phyloP scores from a whole-genome alignment of 169 alveolate species.

The Plasmodium billcollinsi region DNA sequence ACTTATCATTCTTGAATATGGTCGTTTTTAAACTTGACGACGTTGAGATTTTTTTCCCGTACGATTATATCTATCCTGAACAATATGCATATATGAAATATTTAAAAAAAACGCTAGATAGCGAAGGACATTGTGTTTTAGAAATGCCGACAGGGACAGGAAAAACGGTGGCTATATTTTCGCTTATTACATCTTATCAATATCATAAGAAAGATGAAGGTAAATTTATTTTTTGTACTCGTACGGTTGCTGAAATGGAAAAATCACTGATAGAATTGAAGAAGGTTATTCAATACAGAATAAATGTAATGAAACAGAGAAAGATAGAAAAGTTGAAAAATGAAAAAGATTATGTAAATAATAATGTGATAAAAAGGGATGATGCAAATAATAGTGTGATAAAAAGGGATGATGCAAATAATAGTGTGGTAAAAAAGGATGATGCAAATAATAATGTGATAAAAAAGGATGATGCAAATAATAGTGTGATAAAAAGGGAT shows the following conservation, averaged over 20 bases:
- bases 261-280: constrained; percentile 96
- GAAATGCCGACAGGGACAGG: constrained; percentile 99
- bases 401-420: neutral
- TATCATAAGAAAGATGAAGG: constrained; percentile 90
- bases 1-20: constrained; percentile 62
- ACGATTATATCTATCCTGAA: constrained; percentile 95
- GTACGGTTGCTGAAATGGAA: constrained; percentile 99
- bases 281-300: constrained; percentile 90
- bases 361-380: constrained; percentile 1
- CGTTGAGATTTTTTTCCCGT: constrained; percentile 95
- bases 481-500: neutral
- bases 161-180: constrained; percentile 96
- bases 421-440: neutral
- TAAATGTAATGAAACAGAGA: constrained; percentile 18
- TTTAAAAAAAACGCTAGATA: constrained; percentile 91
- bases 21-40: constrained; percentile 92
- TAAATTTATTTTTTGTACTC: constrained; percentile 93
- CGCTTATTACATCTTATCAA: constrained; percentile 94
- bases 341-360: constrained; percentile 16
- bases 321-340: constrained; percentile 79
- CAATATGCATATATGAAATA: constrained; percentile 94
- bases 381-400: neutral
- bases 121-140: constrained; percentile 96
- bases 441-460: neutral
- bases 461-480: no score